A percentile compares a stretch with the other conserved stretches of the same genome.
phyloP scores from a whole-genome alignment of 2,329 filamentous ascomycete genomes.

The Fusarium cicatricum region DNA sequence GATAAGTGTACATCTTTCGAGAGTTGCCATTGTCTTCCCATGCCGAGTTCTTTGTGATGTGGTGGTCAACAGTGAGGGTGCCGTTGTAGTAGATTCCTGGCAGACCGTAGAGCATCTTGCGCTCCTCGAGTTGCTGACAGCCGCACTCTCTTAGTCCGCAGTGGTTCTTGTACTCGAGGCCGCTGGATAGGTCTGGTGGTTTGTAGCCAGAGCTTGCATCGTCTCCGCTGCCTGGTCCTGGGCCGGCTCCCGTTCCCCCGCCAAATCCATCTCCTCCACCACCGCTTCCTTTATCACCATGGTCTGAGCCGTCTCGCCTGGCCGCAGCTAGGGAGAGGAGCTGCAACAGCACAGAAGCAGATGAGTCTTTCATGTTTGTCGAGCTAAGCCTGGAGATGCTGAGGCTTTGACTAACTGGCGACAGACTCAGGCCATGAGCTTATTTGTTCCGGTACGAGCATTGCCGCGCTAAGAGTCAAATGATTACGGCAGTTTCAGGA shows the following conservation, averaged over 20 bases:
- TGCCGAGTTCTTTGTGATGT: constrained; percentile 14
- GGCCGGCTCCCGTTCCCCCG: too few species aligned
- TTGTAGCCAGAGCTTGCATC: not conserved
- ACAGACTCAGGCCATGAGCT: too few species aligned
- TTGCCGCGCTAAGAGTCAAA: too few species aligned
- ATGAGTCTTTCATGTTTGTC: too few species aligned
- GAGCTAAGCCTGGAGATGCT: too few species aligned
- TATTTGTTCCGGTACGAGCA: too few species aligned
- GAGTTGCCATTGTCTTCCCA: constrained; percentile 19
- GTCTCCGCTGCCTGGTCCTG: too few species aligned
- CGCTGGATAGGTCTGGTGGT: not conserved
- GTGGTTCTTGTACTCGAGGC: not conserved
- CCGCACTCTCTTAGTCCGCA: not conserved
- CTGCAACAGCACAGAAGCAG: too few species aligned
- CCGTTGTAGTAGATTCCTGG: constrained; percentile 32
- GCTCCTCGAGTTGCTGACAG: not conserved
- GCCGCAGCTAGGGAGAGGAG: too few species aligned
- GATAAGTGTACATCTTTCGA: constrained; percentile 20
- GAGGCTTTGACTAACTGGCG: too few species aligned
- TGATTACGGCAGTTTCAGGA: too few species aligned
- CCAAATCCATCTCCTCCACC: too few species aligned
- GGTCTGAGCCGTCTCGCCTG: not conserved
- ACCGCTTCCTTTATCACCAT: not conserved
- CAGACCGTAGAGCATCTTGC: constrained; percentile 16
- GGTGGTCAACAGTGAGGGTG: constrained; percentile 20